Conservation (phyloP, 352 stramenopile genomes). For the Phytopythium kandeliae region DNA sequence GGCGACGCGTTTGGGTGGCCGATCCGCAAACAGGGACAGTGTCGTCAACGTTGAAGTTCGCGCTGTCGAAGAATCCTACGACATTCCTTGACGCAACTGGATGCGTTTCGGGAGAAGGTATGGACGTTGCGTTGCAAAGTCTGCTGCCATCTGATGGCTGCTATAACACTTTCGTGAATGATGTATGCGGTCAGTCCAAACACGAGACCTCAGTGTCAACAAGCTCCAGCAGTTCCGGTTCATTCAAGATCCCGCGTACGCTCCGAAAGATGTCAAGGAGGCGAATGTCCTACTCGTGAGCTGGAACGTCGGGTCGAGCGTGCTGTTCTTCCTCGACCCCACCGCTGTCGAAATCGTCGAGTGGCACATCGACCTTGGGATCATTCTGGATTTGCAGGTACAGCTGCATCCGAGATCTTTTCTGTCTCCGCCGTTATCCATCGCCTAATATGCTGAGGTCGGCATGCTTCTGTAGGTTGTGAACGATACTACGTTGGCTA, state of each 20-base stretch:
- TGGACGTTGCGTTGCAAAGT: no score
- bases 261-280: constrained; percentile 30
- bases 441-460: no score
- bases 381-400: constrained; percentile 84
- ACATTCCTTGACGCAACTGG: constrained; percentile 52
- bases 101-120: constrained; percentile 54
- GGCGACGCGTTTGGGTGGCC: constrained; percentile 76
- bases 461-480: constrained; percentile 31
- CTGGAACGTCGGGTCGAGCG: constrained; percentile 75
- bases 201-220: constrained; percentile 74
- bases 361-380: constrained; percentile 82
- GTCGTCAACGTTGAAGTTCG: constrained; percentile 82
- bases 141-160: no score
- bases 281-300: constrained; percentile 62
- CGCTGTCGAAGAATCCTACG: constrained; percentile 56
- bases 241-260: constrained; percentile 48
- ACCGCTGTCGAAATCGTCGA: constrained; percentile 82
- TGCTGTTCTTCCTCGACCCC: constrained; percentile 81
- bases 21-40: constrained; percentile 72
- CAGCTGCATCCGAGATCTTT: not conserved
- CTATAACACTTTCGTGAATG: not conserved
- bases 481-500: constrained; percentile 56
- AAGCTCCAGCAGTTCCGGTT: constrained; percentile 75
- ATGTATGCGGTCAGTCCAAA: constrained; percentile 33
- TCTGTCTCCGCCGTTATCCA: not conserved